Conservation (phyloP, 2,329 filamentous ascomycete genomes). For the Trichoderma koningii region DNA sequence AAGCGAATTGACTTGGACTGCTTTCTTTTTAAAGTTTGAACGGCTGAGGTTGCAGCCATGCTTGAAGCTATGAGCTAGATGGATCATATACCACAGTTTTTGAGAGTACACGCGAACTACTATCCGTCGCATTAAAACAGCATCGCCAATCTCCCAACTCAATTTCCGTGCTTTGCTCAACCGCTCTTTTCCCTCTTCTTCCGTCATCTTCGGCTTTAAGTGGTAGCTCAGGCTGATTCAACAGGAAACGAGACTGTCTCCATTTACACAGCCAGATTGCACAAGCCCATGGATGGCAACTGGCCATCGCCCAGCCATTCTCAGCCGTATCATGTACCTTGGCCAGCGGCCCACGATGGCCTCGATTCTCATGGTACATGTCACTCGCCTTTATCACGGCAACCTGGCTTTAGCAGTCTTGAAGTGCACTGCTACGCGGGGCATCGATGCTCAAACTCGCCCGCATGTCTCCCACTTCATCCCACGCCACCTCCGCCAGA, state of each 20-base stretch:
- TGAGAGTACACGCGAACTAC: no score
- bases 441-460: neutral
- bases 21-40: neutral
- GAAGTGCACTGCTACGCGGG: neutral
- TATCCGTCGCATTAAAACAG: no score
- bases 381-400: neutral
- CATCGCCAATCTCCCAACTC: no score
- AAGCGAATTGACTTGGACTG: neutral
- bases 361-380: neutral
- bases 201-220: no score
- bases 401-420: neutral
- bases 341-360: neutral
- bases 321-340: neutral
- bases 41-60: neutral
- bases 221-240: no score
- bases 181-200: no score
- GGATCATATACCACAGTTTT: neutral
- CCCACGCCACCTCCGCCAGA: neutral
- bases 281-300: neutral
- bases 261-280: neutral
- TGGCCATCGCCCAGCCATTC: neutral
- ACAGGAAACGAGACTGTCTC: neutral
- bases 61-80: neutral
- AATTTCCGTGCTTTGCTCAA: no score
- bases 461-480: neutral